Conservation (phyloP, 1,284 basidiomycete genomes). For the Ceratobasidium sp. region DNA sequence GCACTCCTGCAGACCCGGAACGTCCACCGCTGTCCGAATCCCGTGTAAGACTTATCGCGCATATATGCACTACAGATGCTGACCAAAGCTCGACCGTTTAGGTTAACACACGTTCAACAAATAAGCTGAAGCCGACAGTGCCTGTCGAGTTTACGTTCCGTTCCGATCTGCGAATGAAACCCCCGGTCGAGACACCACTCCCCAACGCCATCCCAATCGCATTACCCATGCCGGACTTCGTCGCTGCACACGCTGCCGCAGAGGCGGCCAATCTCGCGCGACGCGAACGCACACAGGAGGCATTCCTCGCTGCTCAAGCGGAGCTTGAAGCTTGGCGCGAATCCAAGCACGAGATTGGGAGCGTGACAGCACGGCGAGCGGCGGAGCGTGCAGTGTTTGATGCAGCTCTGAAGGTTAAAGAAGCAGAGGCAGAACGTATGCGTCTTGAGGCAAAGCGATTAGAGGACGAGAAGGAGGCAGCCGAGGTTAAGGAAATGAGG, state of each 20-base stretch:
- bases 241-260: slow-evolving; percentile 37
- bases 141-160: slow-evolving; percentile 43
- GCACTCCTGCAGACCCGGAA: not conserved
- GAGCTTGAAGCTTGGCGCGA: slow-evolving; percentile 27
- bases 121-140: slow-evolving; percentile 38
- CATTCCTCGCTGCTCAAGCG: slow-evolving; percentile 42
- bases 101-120: slow-evolving; percentile 18
- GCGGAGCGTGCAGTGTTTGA: slow-evolving; percentile 44
- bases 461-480: slow-evolving; percentile 33
- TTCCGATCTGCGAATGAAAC: slow-evolving; percentile 39
- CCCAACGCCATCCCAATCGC: slow-evolving; percentile 39
- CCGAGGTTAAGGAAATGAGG: slow-evolving; percentile 38
- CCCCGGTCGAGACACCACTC: slow-evolving; percentile 18
- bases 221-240: slow-evolving; percentile 41
- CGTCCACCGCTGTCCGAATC: slow-evolving; percentile 39
- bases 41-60: slow-evolving; percentile 4
- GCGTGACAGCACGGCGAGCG: slow-evolving; percentile 39
- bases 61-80: not conserved
- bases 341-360: slow-evolving; percentile 33
- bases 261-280: slow-evolving; percentile 40
- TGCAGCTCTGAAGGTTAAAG: slow-evolving; percentile 41
- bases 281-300: slow-evolving; percentile 28
- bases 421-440: slow-evolving; percentile 34
- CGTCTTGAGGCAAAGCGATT: slow-evolving; percentile 26
- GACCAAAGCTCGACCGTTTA: not conserved